Percentiles rank a stretch among this genome's conserved stretches.
Conservation (phyloP, 2,329 filamentous ascomycete genomes). For the Fusarium proliferatum region DNA sequence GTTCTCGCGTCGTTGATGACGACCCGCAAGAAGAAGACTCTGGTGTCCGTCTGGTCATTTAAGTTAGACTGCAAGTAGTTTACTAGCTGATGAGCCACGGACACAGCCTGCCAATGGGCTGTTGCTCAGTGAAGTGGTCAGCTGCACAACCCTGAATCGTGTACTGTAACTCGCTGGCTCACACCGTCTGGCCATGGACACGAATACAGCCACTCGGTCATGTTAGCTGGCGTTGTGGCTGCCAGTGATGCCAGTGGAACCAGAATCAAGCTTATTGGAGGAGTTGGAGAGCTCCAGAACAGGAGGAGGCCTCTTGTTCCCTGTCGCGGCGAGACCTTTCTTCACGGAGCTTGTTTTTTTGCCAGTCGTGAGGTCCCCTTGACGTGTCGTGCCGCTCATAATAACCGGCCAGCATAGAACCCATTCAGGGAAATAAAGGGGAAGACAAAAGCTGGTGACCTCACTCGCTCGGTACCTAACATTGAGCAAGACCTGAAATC, state of each 20-base stretch:
- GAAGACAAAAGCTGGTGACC: constrained; percentile 14
- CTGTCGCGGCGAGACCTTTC: background rate
- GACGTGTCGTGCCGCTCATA: constrained; percentile 28
- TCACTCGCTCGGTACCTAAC: constrained; percentile 3
- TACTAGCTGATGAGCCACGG: background rate
- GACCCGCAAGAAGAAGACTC: constrained; percentile 10
- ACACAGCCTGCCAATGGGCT: background rate
- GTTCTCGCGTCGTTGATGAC: constrained; percentile 8
- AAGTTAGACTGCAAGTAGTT: background rate
- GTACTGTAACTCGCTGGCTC: background rate
- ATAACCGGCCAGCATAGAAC: constrained; percentile 4
- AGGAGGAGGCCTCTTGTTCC: constrained; percentile 32
- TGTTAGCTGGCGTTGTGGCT: constrained; percentile 4
- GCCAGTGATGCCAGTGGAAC: background rate
- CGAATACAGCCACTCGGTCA: background rate
- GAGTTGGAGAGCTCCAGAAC: constrained; percentile 1
- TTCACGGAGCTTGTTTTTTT: background rate
- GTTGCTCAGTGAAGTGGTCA: background rate
- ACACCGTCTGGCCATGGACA: background rate
- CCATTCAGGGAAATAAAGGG: constrained; percentile 31
- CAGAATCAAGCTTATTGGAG: constrained; percentile 23
- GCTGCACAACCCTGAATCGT: constrained; percentile 15
- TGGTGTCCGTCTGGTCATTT: background rate
- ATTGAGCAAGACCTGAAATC: background rate
- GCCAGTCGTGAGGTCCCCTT: constrained; percentile 12